These are phyloP conservation scores for Euphorbia peplus DNA, from an alignment of 345 rosid species.

Conservation along the genomic window DNA sequence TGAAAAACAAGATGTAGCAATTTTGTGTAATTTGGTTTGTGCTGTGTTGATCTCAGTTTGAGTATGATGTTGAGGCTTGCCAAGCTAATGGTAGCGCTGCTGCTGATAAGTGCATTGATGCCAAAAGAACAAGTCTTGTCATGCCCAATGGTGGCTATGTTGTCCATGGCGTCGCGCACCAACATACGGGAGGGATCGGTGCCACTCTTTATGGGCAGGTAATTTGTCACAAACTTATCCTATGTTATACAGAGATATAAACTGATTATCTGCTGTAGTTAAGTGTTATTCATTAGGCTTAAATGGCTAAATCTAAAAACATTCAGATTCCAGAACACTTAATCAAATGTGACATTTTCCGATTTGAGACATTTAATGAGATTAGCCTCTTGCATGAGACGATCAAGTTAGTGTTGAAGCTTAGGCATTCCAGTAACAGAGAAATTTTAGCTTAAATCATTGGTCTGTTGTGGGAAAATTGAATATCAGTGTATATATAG, in stretches of 20 bases:
- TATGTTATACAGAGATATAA: neutral
- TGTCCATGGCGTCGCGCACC: constrained; percentile 82
- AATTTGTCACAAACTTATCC: neutral
- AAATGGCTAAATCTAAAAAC: too few relatives aligned
- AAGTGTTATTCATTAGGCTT: too few relatives aligned
- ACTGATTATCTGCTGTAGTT: too few relatives aligned
- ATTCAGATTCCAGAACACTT: too few relatives aligned
- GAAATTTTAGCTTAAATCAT: too few relatives aligned
- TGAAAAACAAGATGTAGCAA: neutral
- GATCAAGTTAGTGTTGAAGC: too few relatives aligned
- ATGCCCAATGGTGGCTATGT: constrained; percentile 68
- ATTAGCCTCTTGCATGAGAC: too few relatives aligned
- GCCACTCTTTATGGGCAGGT: constrained; percentile 73
- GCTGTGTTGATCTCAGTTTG: constrained; percentile 50
- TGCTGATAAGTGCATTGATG: constrained; percentile 37
- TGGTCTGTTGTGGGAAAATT: too few relatives aligned
- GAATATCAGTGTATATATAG: too few relatives aligned
- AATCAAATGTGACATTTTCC: too few relatives aligned
- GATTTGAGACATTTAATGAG: too few relatives aligned
- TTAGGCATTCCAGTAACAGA: too few relatives aligned
- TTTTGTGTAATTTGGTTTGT: constrained; percentile 5
- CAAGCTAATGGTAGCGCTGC: constrained; percentile 19
- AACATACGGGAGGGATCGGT: constrained; percentile 71
- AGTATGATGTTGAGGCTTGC: constrained; percentile 62
- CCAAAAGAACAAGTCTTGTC: constrained; percentile 45